Evolutionary conservation across 2,329 filamentous ascomycete species (phyloP), one percentile per base, ranked within the genome.

Genomic region (Pseudonectria buxi): DNA sequence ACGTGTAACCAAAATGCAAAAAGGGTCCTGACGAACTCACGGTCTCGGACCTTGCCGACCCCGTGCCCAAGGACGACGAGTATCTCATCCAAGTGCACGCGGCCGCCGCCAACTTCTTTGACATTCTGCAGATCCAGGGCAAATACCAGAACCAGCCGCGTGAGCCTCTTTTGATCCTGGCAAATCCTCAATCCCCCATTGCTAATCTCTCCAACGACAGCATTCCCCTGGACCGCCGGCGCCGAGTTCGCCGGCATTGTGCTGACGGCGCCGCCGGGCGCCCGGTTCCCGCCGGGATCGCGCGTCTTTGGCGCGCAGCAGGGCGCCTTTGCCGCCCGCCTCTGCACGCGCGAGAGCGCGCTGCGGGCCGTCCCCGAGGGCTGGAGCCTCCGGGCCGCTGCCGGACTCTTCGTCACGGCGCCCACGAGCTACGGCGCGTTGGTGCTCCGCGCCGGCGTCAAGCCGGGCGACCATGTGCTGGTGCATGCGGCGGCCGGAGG

Each of bases 91-190:
- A 81, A 55, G 84, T 96, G 53, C 85, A 87, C 62, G 86, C 90
- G 30, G 76, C 84, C 1, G 90, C 87, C 14, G 86, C 86, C 53
- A 96, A 96, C 67, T 96, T 96, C 74, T 96, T 95, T 69, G 90
- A 96, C 60, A 83, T 95, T 39, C 78, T 96, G 36, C 90, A 96
- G 58, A 87, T 95, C 55, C 83, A 87, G 55, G 90, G 90, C 37
- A 94, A 94, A 75, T 96, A 96, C 65, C 90, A 96, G 58, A 75
- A 86, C 57, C 89, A 95, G 53, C 88, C 88, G 0, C 78, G 72
- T 76, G 60, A 22, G 66, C 43, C 13, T 28, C 32, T 7, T 7
- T 10, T 10, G 14, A 30, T 24, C 15, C 34, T 11, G 12, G 28
- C 9, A 4, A 9, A 10, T 10, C 18, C 12, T 14, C 41, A 13